phyloP scores from a whole-genome alignment of 176 grass and related monocot genomes.

The Eragrostis curvula region DNA sequence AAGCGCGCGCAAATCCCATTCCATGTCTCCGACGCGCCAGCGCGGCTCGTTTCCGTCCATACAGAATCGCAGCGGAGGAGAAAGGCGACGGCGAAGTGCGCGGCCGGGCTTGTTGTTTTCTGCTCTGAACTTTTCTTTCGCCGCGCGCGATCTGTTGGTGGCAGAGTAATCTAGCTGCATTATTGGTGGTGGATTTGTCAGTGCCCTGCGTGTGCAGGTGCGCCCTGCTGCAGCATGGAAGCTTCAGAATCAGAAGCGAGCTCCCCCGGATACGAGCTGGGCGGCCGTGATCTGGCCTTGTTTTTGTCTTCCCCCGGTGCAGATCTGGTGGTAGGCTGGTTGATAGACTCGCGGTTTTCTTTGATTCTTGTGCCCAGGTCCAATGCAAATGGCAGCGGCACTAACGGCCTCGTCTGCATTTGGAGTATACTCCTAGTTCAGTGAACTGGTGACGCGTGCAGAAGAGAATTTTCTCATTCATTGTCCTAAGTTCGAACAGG shows the following conservation, averaged over 20 bases:
- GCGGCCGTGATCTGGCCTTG: conserved; percentile 20
- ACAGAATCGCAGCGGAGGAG: not conserved
- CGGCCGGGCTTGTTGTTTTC: not conserved
- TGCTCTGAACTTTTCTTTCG: conserved; percentile 18
- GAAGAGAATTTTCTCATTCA: not conserved
- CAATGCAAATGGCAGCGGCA: not conserved
- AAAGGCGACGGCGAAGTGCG: conserved; percentile 4
- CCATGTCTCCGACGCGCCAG: not conserved
- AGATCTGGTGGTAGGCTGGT: conserved; percentile 3
- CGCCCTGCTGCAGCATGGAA: conserved; percentile 36
- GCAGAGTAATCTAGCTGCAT: conserved; percentile 8
- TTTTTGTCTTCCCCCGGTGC: not conserved
- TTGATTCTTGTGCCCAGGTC: not conserved
- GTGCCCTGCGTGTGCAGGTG: conserved; percentile 11
- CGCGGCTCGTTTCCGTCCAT: not conserved
- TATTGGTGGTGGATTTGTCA: conserved; percentile 29
- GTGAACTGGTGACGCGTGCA: not conserved
- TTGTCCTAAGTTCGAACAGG: not conserved
- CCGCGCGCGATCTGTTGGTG: not conserved
- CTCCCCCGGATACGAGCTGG: conserved; percentile 47
- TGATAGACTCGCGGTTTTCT: not conserved
- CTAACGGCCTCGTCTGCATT: not conserved
- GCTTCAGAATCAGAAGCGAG: conserved; percentile 50
- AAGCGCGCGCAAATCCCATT: conserved; percentile 1
- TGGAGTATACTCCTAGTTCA: not conserved